Evolutionary conservation across 495 filamentous ascomycete genomes (phyloP), one percentile per base, ranked within the genome.

Genomic region (Cenococcum geophilum): DNA sequence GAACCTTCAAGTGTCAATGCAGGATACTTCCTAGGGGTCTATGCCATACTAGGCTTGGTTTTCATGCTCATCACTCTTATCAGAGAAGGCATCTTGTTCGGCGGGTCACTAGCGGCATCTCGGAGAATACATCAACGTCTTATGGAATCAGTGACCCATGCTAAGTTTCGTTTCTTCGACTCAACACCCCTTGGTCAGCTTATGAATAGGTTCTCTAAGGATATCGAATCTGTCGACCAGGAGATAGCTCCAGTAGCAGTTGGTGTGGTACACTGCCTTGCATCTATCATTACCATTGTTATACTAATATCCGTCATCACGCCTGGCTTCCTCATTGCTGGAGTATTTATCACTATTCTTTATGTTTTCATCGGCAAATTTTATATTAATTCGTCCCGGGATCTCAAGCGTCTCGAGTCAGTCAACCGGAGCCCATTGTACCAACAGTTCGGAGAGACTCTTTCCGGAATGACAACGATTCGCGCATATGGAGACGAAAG

Each of bases 201-300:
- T 64, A 97, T 97, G 88, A 99, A 99, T 73, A 81, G 95, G 40
- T 99, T 99, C 74, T 97, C 92, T 63, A 97, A 97, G 73, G 95
- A 97, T 73, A 80, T 97, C 25, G 93, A 99, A 71, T 84, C 91
- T 5, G 79, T 99, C 60, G 95, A 99, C 63, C 95, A 99, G 73
- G 93, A 97, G 71, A 88, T 97, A 58, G 91, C 93, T 1, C 89
- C 92, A 20, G 83, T 96, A 57, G 91, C 95, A 21, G 88, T 90
- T 54, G 86, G 87, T 22, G 83, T 87, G 70, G 77, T 89, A 37
- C 82, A 87, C 68, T 84, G 82, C 61, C 64, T 89, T 32, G 85
- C 81, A 5, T 86, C 85, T 4, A 89, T 98, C 35, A 68, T 96
- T 58, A 92, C 91, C 62, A 96, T 96, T 61, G 85, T 97, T 32